phyloP scores from a whole-genome alignment of 495 filamentous ascomycete species.

The Xylaria nigripes region DNA sequence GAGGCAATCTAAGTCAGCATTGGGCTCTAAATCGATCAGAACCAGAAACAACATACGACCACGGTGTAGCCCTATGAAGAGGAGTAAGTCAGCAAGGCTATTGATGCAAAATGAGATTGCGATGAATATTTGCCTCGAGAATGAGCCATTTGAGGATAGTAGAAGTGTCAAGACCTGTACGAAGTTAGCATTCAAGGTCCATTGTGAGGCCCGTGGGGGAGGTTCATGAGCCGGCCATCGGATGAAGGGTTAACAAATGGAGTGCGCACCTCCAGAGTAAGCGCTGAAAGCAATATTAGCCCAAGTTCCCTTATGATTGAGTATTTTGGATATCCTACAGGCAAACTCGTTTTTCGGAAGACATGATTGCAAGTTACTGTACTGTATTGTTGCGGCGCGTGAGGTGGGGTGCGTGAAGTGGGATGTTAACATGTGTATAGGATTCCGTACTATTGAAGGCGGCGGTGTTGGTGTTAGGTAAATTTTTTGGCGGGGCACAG shows the following conservation, averaged over 20 bases:
- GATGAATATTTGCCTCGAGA: not conserved
- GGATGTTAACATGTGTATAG: no score
- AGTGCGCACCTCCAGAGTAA: conserved; percentile 2
- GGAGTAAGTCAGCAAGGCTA: not conserved
- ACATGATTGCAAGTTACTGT: no score
- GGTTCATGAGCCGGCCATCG: not conserved
- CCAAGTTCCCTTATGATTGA: no score
- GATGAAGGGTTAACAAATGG: not conserved
- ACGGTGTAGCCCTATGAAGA: conserved; percentile 8
- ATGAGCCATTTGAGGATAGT: conserved; percentile 15
- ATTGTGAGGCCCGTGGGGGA: not conserved
- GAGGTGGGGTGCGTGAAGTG: no score
- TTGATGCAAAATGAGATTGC: not conserved
- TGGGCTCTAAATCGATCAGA: not conserved
- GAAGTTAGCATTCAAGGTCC: not conserved
- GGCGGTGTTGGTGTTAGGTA: no score
- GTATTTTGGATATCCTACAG: not conserved
- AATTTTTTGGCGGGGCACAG: no score
- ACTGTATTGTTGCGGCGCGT: no score
- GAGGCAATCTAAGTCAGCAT: not conserved
- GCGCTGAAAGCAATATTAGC: not conserved
- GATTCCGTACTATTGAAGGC: no score
- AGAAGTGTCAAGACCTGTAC: conserved; percentile 16
- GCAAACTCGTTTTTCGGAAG: not conserved
- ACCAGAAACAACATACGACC: conserved; percentile 9